These are phyloP conservation scores for Penicillium ochrochloron DNA, from an alignment of 495 filamentous ascomycete species.

Conservation along the genomic window DNA sequence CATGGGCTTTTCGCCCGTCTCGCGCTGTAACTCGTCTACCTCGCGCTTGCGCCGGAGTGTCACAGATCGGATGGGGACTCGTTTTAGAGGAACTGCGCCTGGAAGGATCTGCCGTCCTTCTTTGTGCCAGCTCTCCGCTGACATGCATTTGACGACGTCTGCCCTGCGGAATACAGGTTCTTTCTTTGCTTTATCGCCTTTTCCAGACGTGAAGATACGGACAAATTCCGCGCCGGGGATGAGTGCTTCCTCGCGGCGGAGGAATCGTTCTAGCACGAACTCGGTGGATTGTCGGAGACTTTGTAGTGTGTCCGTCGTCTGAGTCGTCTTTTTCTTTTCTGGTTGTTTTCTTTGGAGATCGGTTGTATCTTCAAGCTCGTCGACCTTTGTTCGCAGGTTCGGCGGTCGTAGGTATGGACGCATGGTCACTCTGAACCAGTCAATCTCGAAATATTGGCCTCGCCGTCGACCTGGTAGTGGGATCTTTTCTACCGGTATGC, in stretches of 20 bases:
- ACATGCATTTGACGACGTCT: slow-evolving; percentile 84
- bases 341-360: slow-evolving; percentile 74
- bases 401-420: slow-evolving; percentile 68
- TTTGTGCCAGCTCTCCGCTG: slow-evolving; percentile 96
- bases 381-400: slow-evolving; percentile 64
- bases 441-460: slow-evolving; percentile 71
- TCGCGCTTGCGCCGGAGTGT: slow-evolving; percentile 88
- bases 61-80: slow-evolving; percentile 86
- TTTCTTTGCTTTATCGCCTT: slow-evolving; percentile 67
- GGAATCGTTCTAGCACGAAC: slow-evolving; percentile 83
- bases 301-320: slow-evolving; percentile 78
- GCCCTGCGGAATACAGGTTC: slow-evolving; percentile 81
- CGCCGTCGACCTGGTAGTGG: slow-evolving; percentile 75
- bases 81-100: slow-evolving; percentile 78
- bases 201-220: slow-evolving; percentile 72
- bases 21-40: slow-evolving; percentile 79
- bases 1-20: slow-evolving; percentile 78
- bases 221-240: slow-evolving; percentile 69
- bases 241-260: slow-evolving; percentile 91
- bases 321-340: slow-evolving; percentile 69
- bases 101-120: slow-evolving; percentile 78
- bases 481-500: slow-evolving; percentile 76
- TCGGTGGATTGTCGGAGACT: slow-evolving; percentile 85
- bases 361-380: slow-evolving; percentile 76
- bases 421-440: slow-evolving; percentile 88